A percentile compares a stretch with the other conserved stretches of the same genome.
Conservation (phyloP, 257 asterid genomes). For the Coffea canephora region DNA sequence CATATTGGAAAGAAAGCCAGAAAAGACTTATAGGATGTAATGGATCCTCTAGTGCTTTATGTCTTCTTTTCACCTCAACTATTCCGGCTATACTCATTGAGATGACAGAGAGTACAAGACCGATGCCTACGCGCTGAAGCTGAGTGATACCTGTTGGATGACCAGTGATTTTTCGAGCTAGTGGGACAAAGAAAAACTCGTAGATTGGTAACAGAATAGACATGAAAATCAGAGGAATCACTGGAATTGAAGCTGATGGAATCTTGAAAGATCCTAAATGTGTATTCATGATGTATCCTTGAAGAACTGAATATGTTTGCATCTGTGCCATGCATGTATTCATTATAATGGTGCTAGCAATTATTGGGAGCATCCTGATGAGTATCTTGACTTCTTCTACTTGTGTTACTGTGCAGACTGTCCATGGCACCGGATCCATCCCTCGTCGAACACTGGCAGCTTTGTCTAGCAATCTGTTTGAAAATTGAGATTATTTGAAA, state of each 20-base stretch:
- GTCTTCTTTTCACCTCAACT: slow-evolving; percentile 45
- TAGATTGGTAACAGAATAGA: slow-evolving; percentile 41
- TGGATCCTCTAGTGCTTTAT: slow-evolving; percentile 30
- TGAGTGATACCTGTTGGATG: slow-evolving; percentile 47
- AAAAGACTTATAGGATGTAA: slow-evolving; percentile 48
- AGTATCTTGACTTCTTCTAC: slow-evolving; percentile 55
- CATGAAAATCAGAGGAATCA: slow-evolving; percentile 49
- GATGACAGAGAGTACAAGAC: slow-evolving; percentile 40
- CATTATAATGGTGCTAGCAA: slow-evolving; percentile 47
- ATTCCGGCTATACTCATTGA: slow-evolving; percentile 42
- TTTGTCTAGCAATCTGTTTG: slow-evolving; percentile 41
- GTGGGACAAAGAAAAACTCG: slow-evolving; percentile 43
- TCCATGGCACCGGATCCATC: slow-evolving; percentile 1
- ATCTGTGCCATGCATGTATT: slow-evolving; percentile 52
- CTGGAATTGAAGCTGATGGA: slow-evolving; percentile 46
- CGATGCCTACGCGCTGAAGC: slow-evolving; percentile 52
- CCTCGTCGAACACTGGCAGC: slow-evolving; percentile 30
- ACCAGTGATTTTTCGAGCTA: slow-evolving; percentile 41
- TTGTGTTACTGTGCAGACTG: slow-evolving; percentile 45
- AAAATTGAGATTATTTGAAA: not conserved
- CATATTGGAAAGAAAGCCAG: slow-evolving; percentile 66
- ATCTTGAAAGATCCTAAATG: slow-evolving; percentile 36
- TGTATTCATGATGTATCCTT: slow-evolving; percentile 44
- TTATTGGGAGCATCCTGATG: slow-evolving; percentile 42
- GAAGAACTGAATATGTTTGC: slow-evolving; percentile 51